These are phyloP conservation scores for Colletotrichum neosansevieriae DNA, from an alignment of 2,329 filamentous ascomycete species.

Conservation along the genomic window DNA sequence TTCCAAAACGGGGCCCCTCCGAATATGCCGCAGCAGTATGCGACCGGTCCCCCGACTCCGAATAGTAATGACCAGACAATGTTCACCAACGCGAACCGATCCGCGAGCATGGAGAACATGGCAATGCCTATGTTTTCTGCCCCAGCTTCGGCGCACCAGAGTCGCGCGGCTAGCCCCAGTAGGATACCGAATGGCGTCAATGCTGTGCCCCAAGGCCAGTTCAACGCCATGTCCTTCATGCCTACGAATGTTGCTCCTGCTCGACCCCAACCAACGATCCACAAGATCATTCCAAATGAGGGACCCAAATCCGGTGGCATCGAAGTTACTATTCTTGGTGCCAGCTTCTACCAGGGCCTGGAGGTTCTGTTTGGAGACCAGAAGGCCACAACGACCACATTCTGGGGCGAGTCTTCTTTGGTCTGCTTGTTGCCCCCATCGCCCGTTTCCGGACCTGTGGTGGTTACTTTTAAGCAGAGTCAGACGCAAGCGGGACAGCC, in stretches of 20 bases:
- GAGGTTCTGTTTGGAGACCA: conserved; percentile 85
- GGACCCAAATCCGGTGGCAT: conserved; percentile 86
- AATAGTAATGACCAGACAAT: conserved; percentile 71
- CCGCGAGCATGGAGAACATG: conserved; percentile 75
- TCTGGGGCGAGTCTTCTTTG: conserved; percentile 83
- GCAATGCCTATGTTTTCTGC: conserved; percentile 76
- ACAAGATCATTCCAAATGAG: conserved; percentile 86
- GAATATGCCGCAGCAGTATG: conserved; percentile 50
- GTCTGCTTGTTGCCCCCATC: conserved; percentile 83
- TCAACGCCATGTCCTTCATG: conserved; percentile 63
- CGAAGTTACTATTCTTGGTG: conserved; percentile 87
- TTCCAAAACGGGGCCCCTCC: conserved; percentile 44
- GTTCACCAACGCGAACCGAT: conserved; percentile 68
- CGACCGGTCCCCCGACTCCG: conserved; percentile 74
- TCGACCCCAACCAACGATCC: conserved; percentile 70
- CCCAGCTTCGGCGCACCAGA: conserved; percentile 78
- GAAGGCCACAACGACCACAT: conserved; percentile 78
- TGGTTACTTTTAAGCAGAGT: conserved; percentile 75
- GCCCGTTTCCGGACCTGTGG: conserved; percentile 73
- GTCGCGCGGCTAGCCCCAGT: conserved; percentile 81
- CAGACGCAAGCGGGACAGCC: conserved; percentile 53
- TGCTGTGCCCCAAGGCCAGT: conserved; percentile 56
- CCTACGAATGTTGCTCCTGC: conserved; percentile 63
- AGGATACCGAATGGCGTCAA: conserved; percentile 61
- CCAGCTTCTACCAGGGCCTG: conserved; percentile 79